phyloP scores from a whole-genome alignment of 257 asterid species.

The Forsythia suspensa region DNA sequence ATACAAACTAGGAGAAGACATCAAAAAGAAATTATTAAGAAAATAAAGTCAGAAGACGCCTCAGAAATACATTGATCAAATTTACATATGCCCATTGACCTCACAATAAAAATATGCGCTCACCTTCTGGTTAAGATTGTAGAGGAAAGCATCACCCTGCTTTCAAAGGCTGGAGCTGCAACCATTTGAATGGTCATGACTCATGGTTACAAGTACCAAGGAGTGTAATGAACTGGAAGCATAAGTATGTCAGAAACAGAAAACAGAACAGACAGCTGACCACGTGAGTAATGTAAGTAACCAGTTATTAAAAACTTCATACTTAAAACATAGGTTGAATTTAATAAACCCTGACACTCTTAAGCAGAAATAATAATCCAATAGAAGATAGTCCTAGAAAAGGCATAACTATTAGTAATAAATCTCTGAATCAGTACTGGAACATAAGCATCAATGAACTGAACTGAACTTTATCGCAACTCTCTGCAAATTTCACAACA shows the following conservation, averaged over 20 bases:
- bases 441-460: conserved; percentile 29
- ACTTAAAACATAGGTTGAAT: conserved; percentile 27
- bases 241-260: conserved; percentile 31
- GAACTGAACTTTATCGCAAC: conserved; percentile 39
- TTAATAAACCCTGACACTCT: background rate
- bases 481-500: conserved; percentile 87
- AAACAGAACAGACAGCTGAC: conserved; percentile 19
- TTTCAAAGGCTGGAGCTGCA: conserved; percentile 38
- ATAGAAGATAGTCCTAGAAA: conserved; percentile 50
- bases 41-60: conserved; percentile 18
- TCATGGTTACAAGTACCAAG: conserved; percentile 22
- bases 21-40: conserved; percentile 39
- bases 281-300: conserved; percentile 42
- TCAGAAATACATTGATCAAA: conserved; percentile 6
- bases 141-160: conserved; percentile 45
- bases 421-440: conserved; percentile 34
- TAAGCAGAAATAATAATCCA: conserved; percentile 44
- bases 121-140: conserved; percentile 40
- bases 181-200: conserved; percentile 31
- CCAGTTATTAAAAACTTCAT: conserved; percentile 29
- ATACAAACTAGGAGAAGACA: conserved; percentile 51
- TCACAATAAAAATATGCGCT: conserved; percentile 38
- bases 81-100: too few relatives aligned
- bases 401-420: conserved; percentile 39
- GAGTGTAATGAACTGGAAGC: conserved; percentile 13